Percentiles rank a stretch among this genome's conserved stretches.
Conservation (phyloP, 2,329 filamentous ascomycete species). For the Didymella sp. region DNA sequence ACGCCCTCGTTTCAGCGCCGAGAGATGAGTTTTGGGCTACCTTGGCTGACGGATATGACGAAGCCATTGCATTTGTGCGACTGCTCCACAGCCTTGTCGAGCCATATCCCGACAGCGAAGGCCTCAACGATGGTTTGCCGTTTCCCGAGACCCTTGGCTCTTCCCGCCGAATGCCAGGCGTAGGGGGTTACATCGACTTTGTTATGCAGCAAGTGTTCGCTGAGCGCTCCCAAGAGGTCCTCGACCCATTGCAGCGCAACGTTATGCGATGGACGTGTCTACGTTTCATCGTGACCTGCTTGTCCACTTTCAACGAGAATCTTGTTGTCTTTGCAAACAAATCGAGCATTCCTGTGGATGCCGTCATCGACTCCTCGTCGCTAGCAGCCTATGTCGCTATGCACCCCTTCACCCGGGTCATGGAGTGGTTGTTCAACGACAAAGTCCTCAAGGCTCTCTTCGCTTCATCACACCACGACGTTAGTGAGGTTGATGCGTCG, state of each 20-base stretch:
- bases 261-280: conserved; percentile 81
- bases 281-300: conserved; percentile 78
- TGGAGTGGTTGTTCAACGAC: conserved; percentile 98
- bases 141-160: conserved; percentile 87
- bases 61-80: conserved; percentile 82
- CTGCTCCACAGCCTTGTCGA: conserved; percentile 75
- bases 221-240: conserved; percentile 68
- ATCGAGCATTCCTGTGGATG: conserved; percentile 76
- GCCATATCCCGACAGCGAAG: conserved; percentile 67
- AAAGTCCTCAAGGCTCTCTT: conserved; percentile 83
- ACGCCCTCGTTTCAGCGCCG: conserved; percentile 28
- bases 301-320: conserved; percentile 92
- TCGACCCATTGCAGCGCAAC: conserved; percentile 70
- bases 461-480: conserved; percentile 76
- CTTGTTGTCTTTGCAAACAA: conserved; percentile 84
- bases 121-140: conserved; percentile 76
- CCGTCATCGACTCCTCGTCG: conserved; percentile 74
- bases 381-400: conserved; percentile 81
- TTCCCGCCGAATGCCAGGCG: conserved; percentile 79
- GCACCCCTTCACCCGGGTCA: conserved; percentile 91
- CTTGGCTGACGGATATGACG: conserved; percentile 80
- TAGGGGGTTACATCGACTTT: conserved; percentile 93
- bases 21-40: conserved; percentile 68
- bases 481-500: conserved; percentile 73
- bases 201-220: conserved; percentile 80